These are phyloP conservation scores for Macrocybe gigantea DNA, from an alignment of 768 basidiomycete genomes.

Conservation along the genomic window DNA sequence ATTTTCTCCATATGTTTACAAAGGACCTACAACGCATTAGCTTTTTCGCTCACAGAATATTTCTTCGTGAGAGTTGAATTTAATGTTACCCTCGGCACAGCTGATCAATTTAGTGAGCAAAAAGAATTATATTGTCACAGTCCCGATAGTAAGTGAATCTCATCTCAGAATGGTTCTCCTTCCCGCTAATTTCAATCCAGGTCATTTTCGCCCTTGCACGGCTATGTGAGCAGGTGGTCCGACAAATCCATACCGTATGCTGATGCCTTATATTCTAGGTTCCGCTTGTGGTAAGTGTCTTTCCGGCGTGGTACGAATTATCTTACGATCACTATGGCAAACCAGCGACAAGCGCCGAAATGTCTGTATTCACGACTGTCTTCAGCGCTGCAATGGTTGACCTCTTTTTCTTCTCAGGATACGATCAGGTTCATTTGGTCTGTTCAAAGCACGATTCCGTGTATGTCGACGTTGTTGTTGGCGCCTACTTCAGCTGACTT, in stretches of 20 bases:
- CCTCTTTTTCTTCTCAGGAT: conserved; percentile 10
- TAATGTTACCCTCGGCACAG: background rate
- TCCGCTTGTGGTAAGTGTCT: conserved; percentile 9
- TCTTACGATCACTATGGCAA: background rate
- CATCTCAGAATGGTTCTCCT: background rate
- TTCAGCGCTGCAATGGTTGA: background rate
- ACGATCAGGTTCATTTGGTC: conserved; percentile 8
- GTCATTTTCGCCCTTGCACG: conserved; percentile 17
- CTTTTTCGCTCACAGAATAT: conserved; percentile 21
- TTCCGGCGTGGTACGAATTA: background rate
- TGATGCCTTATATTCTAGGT: conserved; percentile 2
- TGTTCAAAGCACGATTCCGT: conserved; percentile 13
- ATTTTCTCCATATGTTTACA: background rate
- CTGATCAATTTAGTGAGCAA: conserved; percentile 16
- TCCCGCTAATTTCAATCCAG: conserved; percentile 4
- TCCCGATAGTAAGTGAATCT: conserved; percentile 17
- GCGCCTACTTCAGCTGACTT: background rate
- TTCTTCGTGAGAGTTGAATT: conserved; percentile 11
- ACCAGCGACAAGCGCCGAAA: conserved; percentile 17
- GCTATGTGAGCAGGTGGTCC: conserved; percentile 11
- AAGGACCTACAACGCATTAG: conserved; percentile 4
- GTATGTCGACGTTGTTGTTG: conserved; percentile 7
- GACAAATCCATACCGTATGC: background rate
- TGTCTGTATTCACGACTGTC: conserved; percentile 8
- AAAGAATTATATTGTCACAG: conserved; percentile 15